These are phyloP conservation scores for Floccularia luteovirens DNA, from an alignment of 768 basidiomycete species.

Conservation along the genomic window DNA sequence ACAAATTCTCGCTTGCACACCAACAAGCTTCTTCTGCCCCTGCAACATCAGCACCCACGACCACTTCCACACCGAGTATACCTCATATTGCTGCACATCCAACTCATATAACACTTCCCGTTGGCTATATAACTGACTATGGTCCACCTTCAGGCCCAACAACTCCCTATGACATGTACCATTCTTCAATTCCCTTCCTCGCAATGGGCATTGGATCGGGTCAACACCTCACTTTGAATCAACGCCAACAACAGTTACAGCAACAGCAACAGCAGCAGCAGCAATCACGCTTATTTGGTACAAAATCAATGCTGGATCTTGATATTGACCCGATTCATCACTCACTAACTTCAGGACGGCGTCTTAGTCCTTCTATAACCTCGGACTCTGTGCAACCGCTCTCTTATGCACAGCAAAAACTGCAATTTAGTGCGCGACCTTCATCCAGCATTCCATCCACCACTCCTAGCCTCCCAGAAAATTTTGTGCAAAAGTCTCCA, in stretches of 20 bases:
- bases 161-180: constrained; percentile 25
- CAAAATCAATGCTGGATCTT: no score
- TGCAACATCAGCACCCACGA: constrained; percentile 11
- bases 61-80: background rate
- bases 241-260: constrained; percentile 3
- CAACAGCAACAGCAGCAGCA: constrained; percentile 1
- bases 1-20: constrained; percentile 56
- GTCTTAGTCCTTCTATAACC: background rate
- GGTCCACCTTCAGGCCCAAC: constrained; percentile 29
- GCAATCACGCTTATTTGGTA: background rate
- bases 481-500: no score
- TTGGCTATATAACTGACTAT: constrained; percentile 27
- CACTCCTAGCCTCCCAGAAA: no score
- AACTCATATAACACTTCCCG: constrained; percentile 23
- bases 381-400: background rate
- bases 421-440: no score
- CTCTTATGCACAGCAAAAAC: background rate
- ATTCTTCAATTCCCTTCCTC: constrained; percentile 7
- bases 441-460: no score
- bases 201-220: no score
- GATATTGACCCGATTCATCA: no score
- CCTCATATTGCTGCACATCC: constrained; percentile 5
- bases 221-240: no score
- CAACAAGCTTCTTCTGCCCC: constrained; percentile 12
- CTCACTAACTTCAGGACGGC: no score